phyloP scores from a whole-genome alignment of 129 eudicot species.

The Tagetes erecta region DNA sequence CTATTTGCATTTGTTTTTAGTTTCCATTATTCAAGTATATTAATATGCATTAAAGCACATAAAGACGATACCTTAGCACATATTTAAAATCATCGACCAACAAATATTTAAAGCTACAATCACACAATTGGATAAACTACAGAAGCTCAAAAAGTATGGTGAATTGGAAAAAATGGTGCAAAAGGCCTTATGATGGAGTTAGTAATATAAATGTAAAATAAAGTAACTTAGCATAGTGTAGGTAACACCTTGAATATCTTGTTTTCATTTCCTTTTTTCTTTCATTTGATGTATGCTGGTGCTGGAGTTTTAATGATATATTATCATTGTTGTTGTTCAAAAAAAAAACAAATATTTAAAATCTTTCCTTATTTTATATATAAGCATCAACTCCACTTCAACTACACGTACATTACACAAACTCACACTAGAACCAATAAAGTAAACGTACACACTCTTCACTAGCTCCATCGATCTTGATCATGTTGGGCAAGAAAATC shows the following conservation, averaged over 20 bases:
- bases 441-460: slow-evolving; percentile 10
- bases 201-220: too few relatives aligned
- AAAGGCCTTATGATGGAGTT: too few relatives aligned
- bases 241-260: too few relatives aligned
- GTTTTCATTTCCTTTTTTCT: too few relatives aligned
- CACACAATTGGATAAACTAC: too few relatives aligned
- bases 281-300: too few relatives aligned
- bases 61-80: slow-evolving; percentile 31
- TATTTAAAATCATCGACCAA: slow-evolving; percentile 9
- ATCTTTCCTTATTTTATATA: slow-evolving; percentile 21
- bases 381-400: slow-evolving; percentile 15
- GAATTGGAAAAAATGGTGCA: too few relatives aligned
- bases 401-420: background rate
- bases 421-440: slow-evolving; percentile 13
- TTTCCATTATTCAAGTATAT: slow-evolving; percentile 30
- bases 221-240: too few relatives aligned
- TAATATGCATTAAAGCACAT: slow-evolving; percentile 33
- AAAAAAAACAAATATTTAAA: slow-evolving; percentile 13
- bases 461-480: background rate
- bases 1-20: slow-evolving; percentile 31
- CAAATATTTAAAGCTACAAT: background rate
- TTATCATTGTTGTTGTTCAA: too few relatives aligned
- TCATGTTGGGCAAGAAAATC: slow-evolving; percentile 65
- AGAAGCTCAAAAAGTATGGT: too few relatives aligned
- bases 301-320: too few relatives aligned